These are phyloP conservation scores for Ceriops tagal DNA, from an alignment of 345 rosid species.

Conservation along the genomic window DNA sequence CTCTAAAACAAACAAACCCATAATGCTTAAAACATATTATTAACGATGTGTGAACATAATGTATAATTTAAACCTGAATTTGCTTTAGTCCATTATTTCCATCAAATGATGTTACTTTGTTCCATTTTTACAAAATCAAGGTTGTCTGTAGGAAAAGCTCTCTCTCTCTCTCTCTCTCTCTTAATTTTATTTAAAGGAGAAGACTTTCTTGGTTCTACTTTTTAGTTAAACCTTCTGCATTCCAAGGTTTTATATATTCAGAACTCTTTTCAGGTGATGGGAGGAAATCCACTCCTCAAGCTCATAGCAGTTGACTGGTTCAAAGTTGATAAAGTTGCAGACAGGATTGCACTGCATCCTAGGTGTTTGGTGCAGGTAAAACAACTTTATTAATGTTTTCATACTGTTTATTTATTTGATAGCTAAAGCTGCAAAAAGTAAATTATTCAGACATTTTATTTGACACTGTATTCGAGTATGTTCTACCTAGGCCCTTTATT, in stretches of 20 bases:
- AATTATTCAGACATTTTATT: no score
- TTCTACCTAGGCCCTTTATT: no score
- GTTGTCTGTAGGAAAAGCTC: background rate
- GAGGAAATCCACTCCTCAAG: slow-evolving; percentile 86
- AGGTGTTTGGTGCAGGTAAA: slow-evolving; percentile 82
- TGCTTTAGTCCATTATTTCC: no score
- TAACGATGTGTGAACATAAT: background rate
- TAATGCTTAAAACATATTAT: no score
- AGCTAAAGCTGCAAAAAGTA: no score
- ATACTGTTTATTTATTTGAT: background rate
- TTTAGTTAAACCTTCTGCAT: background rate
- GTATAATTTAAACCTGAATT: background rate
- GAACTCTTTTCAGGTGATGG: slow-evolving; percentile 59
- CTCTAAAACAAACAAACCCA: no score
- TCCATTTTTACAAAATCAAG: background rate
- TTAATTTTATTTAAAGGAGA: background rate
- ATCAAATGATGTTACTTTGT: background rate
- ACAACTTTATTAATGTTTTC: slow-evolving; percentile 3
- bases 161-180: no score
- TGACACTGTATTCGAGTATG: no score
- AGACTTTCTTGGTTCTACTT: background rate
- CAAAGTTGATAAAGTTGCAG: slow-evolving; percentile 62
- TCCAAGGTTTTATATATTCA: background rate
- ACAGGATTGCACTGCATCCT: slow-evolving; percentile 73
- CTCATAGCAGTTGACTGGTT: slow-evolving; percentile 93